Evolutionary conservation across 179 eudicot genomes (phyloP), one percentile per base, ranked within the genome.

Genomic region (Spergularia azorica): DNA sequence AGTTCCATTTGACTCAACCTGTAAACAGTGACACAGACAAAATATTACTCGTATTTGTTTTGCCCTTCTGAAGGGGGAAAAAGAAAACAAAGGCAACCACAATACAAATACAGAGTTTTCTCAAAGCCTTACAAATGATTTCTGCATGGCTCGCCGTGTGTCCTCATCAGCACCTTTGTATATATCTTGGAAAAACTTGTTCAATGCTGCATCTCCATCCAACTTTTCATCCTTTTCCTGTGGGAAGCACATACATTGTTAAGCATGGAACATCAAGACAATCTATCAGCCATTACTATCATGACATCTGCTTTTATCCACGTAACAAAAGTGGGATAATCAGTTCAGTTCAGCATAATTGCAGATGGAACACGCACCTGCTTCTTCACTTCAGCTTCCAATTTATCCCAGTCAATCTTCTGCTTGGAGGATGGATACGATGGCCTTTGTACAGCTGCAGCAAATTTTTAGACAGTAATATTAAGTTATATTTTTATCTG

Each of bases 171-270:
- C 98, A 83, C 88, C 96, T 52, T 59, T 66, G 82, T 94, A 96
- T 59, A 96, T 94, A 63, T 89, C 95, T 64, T 88, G 81, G 89
- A 96, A 96, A 77, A 96, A 94, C 74, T 92, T 92, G 97, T 96
- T 94, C 86, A 96, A 65, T 43, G 95, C 98, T 1, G 98, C 98
- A 86, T 96, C 99, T 17, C 98, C 98, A 61, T 96, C 99, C 17
- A 96, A 79, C 73, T 92, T 90, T 80, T 96, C 97, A 20, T 96
- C 99, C 84, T 96, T 96, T 85, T 96, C 98, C 98, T 96, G 90
- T 75, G 14, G n/a, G 17, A 39, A 6, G 41, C 16, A 12, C 5
- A 26, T n/a, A 7, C 73, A 57, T 6, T 51, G 38, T 71, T 13
- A 0, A 57, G 20, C 6, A 51, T 9, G 38, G 20, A 32, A 43